phyloP scores from a whole-genome alignment of 495 filamentous ascomycete species.

The Astrothelium macrocarpum region DNA sequence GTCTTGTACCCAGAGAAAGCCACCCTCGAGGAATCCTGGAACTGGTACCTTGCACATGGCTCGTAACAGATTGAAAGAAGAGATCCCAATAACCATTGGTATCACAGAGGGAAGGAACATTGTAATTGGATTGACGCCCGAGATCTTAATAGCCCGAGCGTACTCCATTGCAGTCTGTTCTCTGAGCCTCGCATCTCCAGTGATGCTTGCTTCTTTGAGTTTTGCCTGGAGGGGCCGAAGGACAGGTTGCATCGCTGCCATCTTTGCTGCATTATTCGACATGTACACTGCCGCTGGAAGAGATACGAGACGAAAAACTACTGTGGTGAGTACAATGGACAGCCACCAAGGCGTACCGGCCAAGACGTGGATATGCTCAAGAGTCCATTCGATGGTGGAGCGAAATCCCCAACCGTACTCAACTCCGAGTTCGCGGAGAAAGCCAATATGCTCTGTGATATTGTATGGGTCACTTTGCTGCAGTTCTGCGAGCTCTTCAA shows the following conservation, averaged over 20 bases:
- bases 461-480: slow-evolving; percentile 7
- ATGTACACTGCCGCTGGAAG: slow-evolving; percentile 54
- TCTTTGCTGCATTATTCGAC: slow-evolving; percentile 48
- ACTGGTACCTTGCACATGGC: slow-evolving; percentile 72
- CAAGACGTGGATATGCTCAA: slow-evolving; percentile 76
- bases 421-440: slow-evolving; percentile 69
- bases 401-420: slow-evolving; percentile 79
- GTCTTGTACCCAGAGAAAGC: slow-evolving; percentile 68
- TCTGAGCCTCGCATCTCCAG: slow-evolving; percentile 28
- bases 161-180: slow-evolving; percentile 32
- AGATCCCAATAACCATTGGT: slow-evolving; percentile 64
- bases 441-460: slow-evolving; percentile 68
- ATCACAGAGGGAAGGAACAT: slow-evolving; percentile 47
- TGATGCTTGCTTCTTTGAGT: not conserved
- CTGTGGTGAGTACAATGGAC: slow-evolving; percentile 53
- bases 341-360: slow-evolving; percentile 71
- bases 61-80: slow-evolving; percentile 66
- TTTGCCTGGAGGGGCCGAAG: not conserved
- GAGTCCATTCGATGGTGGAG: slow-evolving; percentile 52
- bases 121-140: slow-evolving; percentile 46
- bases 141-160: slow-evolving; percentile 39
- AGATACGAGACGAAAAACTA: slow-evolving; percentile 53
- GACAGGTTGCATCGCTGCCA: slow-evolving; percentile 20
- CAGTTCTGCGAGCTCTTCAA: not conserved
- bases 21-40: slow-evolving; percentile 60